A percentile compares a stretch with the other conserved stretches of the same genome.
Evolutionary conservation across 2,329 filamentous ascomycete species (phyloP).

Genomic region (Orbilia ellipsospora): DNA sequence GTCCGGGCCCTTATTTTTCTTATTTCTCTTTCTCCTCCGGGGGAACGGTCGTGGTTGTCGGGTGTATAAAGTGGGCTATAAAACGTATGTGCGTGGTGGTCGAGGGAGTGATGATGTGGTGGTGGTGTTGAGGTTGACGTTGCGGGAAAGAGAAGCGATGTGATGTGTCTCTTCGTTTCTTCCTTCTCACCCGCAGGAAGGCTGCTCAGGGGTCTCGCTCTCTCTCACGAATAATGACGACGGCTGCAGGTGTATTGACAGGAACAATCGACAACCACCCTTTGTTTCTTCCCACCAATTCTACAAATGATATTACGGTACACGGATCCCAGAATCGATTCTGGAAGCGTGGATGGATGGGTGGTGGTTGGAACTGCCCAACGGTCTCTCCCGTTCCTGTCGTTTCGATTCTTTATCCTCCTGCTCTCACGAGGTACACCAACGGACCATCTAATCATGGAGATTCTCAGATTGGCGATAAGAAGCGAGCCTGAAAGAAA

Average conservation of each 20-base stretch:
- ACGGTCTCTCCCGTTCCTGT: background rate
- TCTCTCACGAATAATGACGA: slow-evolving; percentile 27
- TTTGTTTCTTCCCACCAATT: background rate
- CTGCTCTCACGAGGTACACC: slow-evolving; percentile 27
- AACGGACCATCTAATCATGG: slow-evolving; percentile 31
- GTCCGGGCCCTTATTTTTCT: background rate
- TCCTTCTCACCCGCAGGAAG: too few species aligned
- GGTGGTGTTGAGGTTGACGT: slow-evolving; percentile 55
- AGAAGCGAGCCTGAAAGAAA: slow-evolving; percentile 37
- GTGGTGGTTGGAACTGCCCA: too few species aligned
- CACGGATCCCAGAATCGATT: background rate
- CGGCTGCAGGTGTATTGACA: slow-evolving; percentile 13
- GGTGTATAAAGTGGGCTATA: background rate
- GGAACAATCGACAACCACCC: background rate
- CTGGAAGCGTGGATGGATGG: background rate
- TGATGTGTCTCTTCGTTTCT: slow-evolving; percentile 33
- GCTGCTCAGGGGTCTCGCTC: slow-evolving; percentile 44
- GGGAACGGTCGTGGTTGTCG: background rate
- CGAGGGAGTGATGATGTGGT: slow-evolving; percentile 5
- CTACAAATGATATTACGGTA: too few species aligned
- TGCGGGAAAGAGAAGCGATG: slow-evolving; percentile 52
- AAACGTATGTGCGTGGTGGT: background rate
- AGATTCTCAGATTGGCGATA: slow-evolving; percentile 45
- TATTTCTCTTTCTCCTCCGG: too few species aligned
- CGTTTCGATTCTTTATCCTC: background rate